Evolutionary conservation across 768 basidiomycete species (phyloP), one percentile per base, ranked within the genome.

Genomic region (Boletellus emodensis): DNA sequence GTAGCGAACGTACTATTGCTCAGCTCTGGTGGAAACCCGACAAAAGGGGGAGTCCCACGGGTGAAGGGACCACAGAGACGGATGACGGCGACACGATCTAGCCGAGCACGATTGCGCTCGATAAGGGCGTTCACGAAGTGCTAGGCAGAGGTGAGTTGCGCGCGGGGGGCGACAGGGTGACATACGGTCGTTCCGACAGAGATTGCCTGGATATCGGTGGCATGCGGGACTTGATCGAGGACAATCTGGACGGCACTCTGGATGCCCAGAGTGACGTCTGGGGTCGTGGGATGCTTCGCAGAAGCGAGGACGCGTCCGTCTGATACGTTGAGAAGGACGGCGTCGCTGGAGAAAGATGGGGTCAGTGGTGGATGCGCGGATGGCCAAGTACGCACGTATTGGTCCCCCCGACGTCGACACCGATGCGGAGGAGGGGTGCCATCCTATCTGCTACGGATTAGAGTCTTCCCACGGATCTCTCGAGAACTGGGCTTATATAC

Each of bases 51-150:
- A 15, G 74, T 74, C 32, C 80, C 79, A n/a, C 64, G 69, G 3
- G 80, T 80, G 62, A 80, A 83, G 0, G 80, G 80, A 4, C 77
- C 80, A 40, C 80, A 82, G 7, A 86, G 72, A 48, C 84, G 77
- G 42, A 86, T 72, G 34, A 85, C 82, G 0, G 82, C 84, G 0
- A 86, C 83, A 40, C 76, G 76, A 40, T 75, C 72, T 13, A 85
- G 65, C n/a, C 77, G 71, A 3, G 72, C 53, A 6, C 75, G 65
- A 61, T 84, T 77, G 22, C 75, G 62, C 65, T 84, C 81, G 15
- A 85, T 71, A 3, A 86, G 75, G 1, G 82, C 81, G 54, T 85
- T 82, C 22, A 82, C 71, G 50, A 81, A 81, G 59, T 79, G 76
- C 71, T 75, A 18, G 17, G 26, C 17, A 7, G 4, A 14, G 13